phyloP scores from a whole-genome alignment of 2,329 filamentous ascomycete genomes.

The Penicillium sp. region DNA sequence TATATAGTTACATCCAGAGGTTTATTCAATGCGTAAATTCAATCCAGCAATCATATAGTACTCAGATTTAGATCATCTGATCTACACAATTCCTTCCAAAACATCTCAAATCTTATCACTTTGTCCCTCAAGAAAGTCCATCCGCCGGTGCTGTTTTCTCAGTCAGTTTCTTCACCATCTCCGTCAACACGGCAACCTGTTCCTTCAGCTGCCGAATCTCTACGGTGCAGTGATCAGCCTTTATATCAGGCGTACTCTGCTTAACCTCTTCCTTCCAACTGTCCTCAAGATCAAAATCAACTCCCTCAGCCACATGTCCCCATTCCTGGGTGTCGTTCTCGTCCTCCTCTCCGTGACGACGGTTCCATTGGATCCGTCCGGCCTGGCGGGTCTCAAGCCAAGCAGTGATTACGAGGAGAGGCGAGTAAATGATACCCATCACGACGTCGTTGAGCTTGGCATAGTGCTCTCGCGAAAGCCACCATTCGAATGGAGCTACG shows the following conservation, averaged over 20 bases:
- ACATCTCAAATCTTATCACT: not conserved
- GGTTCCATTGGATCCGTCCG: constrained; percentile 66
- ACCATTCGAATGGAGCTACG: constrained; percentile 87
- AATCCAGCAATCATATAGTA: not conserved
- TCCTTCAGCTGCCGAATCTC: constrained; percentile 53
- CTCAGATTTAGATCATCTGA: not conserved
- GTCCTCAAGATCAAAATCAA: constrained; percentile 74
- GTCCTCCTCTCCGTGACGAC: constrained; percentile 77
- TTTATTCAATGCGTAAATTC: not conserved
- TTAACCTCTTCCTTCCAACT: constrained; percentile 82
- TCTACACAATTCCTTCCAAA: not conserved
- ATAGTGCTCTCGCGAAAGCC: constrained; percentile 73
- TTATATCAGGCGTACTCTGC: constrained; percentile 74
- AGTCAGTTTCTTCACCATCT: constrained; percentile 60
- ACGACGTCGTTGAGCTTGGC: constrained; percentile 82
- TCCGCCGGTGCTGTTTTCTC: constrained; percentile 19
- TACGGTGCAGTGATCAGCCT: constrained; percentile 70
- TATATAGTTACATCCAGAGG: not conserved
- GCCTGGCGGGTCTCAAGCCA: constrained; percentile 67
- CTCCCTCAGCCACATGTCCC: constrained; percentile 70
- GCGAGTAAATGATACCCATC: constrained; percentile 83
- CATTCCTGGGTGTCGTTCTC: constrained; percentile 89
- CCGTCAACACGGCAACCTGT: constrained; percentile 61
- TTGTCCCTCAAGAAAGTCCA: not conserved
- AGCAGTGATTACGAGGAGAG: constrained; percentile 76